These are phyloP conservation scores for Geum urbanum DNA, from an alignment of 306 rosid species.

Conservation along the genomic window DNA sequence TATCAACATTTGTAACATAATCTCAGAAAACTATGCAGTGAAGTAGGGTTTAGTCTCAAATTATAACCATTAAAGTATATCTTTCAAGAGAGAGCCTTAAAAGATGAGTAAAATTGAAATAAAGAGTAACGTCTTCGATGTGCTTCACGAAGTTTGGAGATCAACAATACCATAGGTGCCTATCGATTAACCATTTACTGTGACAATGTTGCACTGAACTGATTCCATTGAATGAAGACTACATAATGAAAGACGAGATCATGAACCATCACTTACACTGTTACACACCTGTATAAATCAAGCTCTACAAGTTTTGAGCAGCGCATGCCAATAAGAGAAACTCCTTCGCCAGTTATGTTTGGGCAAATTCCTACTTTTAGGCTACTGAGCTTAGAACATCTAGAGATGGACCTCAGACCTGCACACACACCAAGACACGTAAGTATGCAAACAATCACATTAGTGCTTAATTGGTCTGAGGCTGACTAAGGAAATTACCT, in stretches of 20 bases:
- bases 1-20: neutral
- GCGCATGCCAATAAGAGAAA: slow-evolving; percentile 53
- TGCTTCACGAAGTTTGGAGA: neutral
- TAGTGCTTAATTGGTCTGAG: slow-evolving; percentile 8
- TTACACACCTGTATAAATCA: slow-evolving; percentile 81
- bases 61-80: neutral
- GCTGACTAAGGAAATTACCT: slow-evolving; percentile 42
- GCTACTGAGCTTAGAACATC: slow-evolving; percentile 60
- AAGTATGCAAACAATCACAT: slow-evolving; percentile 21
- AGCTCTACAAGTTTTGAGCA: slow-evolving; percentile 74
- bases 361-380: slow-evolving; percentile 86
- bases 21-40: neutral
- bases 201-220: neutral
- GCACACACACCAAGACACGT: slow-evolving; percentile 20
- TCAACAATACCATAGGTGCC: neutral
- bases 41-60: neutral
- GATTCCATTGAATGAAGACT: neutral
- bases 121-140: neutral
- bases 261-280: slow-evolving; percentile 17
- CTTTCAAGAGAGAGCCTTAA: neutral
- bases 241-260: neutral
- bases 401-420: slow-evolving; percentile 69
- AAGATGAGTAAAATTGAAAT: neutral
- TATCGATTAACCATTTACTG: neutral
- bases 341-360: slow-evolving; percentile 75